Evolutionary conservation across 257 asterid species (phyloP).

Genomic region (Ligustrum vulgare): DNA sequence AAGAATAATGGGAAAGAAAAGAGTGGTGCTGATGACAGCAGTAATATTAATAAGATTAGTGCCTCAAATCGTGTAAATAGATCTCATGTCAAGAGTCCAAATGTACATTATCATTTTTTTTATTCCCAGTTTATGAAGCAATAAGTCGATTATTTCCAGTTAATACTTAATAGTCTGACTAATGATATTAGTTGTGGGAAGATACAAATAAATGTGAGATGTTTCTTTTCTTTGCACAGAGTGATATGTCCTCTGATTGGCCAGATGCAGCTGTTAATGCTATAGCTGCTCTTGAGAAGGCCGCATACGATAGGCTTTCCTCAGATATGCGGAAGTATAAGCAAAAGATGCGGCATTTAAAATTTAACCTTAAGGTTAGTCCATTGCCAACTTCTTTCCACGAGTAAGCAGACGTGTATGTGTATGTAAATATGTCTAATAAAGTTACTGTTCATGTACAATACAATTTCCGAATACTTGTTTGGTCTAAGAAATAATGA

Average conservation of each 20-base stretch:
- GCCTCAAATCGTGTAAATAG: slow-evolving; percentile 30
- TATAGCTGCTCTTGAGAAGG: slow-evolving; percentile 71
- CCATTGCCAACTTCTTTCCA: slow-evolving; percentile 10
- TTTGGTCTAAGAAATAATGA: slow-evolving; percentile 13
- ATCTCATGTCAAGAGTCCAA: slow-evolving; percentile 36
- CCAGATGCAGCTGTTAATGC: slow-evolving; percentile 67
- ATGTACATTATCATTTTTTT: slow-evolving; percentile 18
- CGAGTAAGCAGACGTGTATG: neutral
- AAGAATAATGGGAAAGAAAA: slow-evolving; percentile 37
- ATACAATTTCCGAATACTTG: neutral
- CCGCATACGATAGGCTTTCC: slow-evolving; percentile 53
- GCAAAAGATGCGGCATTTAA: slow-evolving; percentile 72
- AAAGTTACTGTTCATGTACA: neutral
- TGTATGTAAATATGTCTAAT: neutral
- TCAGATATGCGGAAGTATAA: slow-evolving; percentile 69
- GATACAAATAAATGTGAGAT: slow-evolving; percentile 4
- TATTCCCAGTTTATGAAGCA: slow-evolving; percentile 7
- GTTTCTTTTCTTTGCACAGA: slow-evolving; percentile 33
- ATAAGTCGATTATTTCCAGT: neutral
- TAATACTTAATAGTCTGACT: neutral
- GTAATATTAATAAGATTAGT: no score
- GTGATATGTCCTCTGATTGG: slow-evolving; percentile 48
- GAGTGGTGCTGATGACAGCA: neutral
- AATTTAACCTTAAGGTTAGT: slow-evolving; percentile 72
- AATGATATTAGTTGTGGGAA: neutral